A percentile compares a stretch with the other conserved stretches of the same genome.
phyloP scores from a whole-genome alignment of 164 flowering plant species.

The Vitis rupestris region DNA sequence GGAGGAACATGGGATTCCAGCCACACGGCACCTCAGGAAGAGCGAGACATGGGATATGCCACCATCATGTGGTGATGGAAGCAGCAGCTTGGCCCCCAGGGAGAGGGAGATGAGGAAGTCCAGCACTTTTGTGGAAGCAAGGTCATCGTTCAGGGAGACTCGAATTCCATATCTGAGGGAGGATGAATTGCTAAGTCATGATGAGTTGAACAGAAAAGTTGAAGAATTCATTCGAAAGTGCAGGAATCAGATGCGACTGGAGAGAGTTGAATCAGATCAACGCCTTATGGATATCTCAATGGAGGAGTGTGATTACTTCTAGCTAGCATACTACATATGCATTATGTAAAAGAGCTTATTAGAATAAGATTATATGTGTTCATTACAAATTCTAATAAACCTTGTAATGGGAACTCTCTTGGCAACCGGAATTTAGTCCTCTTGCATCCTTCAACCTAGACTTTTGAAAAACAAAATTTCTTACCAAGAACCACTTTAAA shows the following conservation, averaged over 20 bases:
- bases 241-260: constrained; percentile 33
- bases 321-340: no score
- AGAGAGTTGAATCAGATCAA: constrained; percentile 38
- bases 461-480: no score
- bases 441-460: no score
- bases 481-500: no score
- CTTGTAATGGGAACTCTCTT: no score
- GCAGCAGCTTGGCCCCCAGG: constrained; percentile 6
- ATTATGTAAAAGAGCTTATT: no score
- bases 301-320: constrained; percentile 1
- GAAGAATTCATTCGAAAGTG: constrained; percentile 42
- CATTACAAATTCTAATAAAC: no score
- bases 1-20: constrained; percentile 20
- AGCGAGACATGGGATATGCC: constrained; percentile 29
- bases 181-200: constrained; percentile 30
- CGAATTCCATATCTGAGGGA: constrained; percentile 7
- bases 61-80: neutral
- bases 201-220: constrained; percentile 33
- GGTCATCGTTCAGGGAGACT: no score
- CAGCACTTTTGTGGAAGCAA: constrained; percentile 20
- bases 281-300: constrained; percentile 23
- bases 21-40: constrained; percentile 24
- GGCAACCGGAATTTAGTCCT: no score
- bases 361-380: no score
- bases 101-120: constrained; percentile 30